Conservation (phyloP, 2,329 filamentous ascomycete species). For the Rhynchosporium graminicola region DNA sequence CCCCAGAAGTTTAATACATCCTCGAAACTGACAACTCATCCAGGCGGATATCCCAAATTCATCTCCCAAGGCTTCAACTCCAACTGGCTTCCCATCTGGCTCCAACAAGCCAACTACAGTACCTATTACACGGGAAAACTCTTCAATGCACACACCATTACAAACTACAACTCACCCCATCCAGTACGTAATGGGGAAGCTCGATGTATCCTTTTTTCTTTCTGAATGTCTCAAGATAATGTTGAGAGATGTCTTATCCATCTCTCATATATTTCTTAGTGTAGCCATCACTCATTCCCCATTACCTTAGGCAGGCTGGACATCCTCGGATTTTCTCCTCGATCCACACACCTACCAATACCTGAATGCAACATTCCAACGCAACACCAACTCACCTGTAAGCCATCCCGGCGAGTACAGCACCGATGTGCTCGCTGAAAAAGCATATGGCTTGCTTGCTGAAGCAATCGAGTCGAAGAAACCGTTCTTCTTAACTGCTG, state of each 20-base stretch:
- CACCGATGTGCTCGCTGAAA: conserved; percentile 60
- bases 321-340: conserved; percentile 58
- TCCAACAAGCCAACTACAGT: conserved; percentile 68
- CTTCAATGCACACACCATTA: conserved; percentile 64
- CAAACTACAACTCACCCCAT: conserved; percentile 62
- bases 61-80: conserved; percentile 64
- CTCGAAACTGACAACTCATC: conserved; percentile 15
- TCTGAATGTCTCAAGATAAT: too few species aligned
- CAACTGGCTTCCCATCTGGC: conserved; percentile 69
- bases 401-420: conserved; percentile 51
- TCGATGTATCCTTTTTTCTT: too few species aligned
- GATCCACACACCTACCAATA: conserved; percentile 71
- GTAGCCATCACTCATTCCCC: too few species aligned
- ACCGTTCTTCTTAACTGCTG: conserved; percentile 68
- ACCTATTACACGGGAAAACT: conserved; percentile 73
- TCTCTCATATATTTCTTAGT: too few species aligned
- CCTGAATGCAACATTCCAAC: conserved; percentile 63
- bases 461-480: conserved; percentile 55
- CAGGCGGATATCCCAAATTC: conserved; percentile 65
- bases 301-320: conserved; percentile 51
- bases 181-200: conserved; percentile 33
- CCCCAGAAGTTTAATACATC: conserved; percentile 36
- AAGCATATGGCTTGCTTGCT: conserved; percentile 61
- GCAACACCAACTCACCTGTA: conserved; percentile 57
- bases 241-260: too few species aligned